phyloP scores from a whole-genome alignment of 2,329 filamentous ascomycete genomes.

The Emericellopsis cladophorae region DNA sequence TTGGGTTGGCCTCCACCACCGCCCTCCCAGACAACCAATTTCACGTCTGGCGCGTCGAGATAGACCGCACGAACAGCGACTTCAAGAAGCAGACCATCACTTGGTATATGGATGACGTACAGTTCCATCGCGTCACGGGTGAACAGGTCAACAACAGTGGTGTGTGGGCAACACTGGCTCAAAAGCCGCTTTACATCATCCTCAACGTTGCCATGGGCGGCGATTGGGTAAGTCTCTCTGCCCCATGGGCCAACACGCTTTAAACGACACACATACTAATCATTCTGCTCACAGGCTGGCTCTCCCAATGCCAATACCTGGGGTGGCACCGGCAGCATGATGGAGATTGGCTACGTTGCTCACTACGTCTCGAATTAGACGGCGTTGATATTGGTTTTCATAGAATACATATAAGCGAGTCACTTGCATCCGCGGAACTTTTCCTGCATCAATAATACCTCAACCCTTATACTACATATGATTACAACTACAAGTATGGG shows the following conservation, averaged over 20 bases:
- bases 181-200: conserved; percentile 37
- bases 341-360: conserved; percentile 40
- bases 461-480: too few relatives aligned
- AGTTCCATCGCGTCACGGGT: conserved; percentile 30
- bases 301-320: conserved; percentile 30
- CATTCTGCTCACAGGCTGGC: conserved; percentile 26
- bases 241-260: not conserved
- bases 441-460: too few relatives aligned
- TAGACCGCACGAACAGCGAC: conserved; percentile 32
- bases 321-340: conserved; percentile 31
- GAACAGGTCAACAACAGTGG: conserved; percentile 26
- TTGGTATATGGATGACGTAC: conserved; percentile 33
- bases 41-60: conserved; percentile 35
- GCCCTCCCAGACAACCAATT: conserved; percentile 25
- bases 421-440: too few relatives aligned
- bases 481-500: too few relatives aligned
- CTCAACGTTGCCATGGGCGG: conserved; percentile 45
- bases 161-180: conserved; percentile 36
- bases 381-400: too few relatives aligned
- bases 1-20: conserved; percentile 23
- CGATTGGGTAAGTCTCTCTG: conserved; percentile 28
- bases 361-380: conserved; percentile 17
- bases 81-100: conserved; percentile 36
- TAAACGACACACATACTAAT: not conserved
- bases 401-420: too few relatives aligned